Evolutionary conservation across 768 basidiomycete genomes (phyloP).

Genomic region (Kondoa malvinella): DNA sequence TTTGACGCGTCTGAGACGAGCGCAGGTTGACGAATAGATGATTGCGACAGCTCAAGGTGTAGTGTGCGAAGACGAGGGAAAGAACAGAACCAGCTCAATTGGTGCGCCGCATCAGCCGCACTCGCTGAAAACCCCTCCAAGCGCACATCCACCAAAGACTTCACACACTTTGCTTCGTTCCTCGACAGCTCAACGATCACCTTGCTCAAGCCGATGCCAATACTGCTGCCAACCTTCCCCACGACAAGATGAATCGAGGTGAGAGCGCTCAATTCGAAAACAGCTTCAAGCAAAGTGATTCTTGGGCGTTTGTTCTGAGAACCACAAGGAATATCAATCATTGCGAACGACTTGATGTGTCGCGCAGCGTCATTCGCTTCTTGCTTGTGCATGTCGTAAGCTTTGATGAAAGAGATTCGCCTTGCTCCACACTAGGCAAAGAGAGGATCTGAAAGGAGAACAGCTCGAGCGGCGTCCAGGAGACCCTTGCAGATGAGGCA

Average conservation of each 20-base stretch:
- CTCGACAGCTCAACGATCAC: background rate
- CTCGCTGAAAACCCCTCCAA: background rate
- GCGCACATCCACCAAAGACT: background rate
- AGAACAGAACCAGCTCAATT: background rate
- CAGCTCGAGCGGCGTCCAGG: too few relatives aligned
- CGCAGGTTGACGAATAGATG: too few relatives aligned
- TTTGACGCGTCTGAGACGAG: too few relatives aligned
- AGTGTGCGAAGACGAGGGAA: too few relatives aligned
- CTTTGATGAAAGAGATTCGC: background rate
- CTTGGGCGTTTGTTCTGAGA: background rate
- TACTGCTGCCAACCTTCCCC: background rate
- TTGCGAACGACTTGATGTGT: background rate
- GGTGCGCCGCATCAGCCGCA: background rate
- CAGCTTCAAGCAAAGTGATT: background rate
- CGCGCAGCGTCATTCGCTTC: background rate
- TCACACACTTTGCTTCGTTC: background rate
- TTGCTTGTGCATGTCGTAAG: too few relatives aligned
- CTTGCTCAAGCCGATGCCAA: background rate
- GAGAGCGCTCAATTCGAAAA: background rate
- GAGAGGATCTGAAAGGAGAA: too few relatives aligned
- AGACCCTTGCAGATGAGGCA: too few relatives aligned
- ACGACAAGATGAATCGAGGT: background rate
- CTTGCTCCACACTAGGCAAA: background rate
- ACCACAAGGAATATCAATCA: background rate
- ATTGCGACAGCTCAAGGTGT: too few relatives aligned